Evolutionary conservation across 2,329 filamentous ascomycete species (phyloP).

Genomic region (Colletotrichum lupini): DNA sequence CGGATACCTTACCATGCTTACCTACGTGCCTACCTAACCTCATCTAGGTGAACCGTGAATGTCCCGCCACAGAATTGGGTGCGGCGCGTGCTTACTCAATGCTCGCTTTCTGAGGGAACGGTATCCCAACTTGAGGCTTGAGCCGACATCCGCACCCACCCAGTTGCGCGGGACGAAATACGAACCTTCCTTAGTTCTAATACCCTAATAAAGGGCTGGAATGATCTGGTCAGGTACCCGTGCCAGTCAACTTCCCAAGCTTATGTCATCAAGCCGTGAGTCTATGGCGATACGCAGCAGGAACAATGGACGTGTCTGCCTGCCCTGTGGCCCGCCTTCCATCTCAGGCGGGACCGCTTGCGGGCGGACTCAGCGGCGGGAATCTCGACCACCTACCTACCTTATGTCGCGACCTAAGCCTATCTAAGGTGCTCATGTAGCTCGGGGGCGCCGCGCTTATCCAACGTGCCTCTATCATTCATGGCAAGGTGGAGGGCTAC

Average conservation of each 20-base stretch:
- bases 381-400: too few species aligned
- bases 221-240: neutral
- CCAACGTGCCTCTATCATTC: neutral
- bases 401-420: neutral
- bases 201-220: neutral
- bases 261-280: neutral
- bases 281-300: too few species aligned
- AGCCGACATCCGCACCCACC: neutral
- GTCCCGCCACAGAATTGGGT: neutral
- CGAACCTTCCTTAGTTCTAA: neutral
- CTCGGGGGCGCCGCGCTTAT: neutral
- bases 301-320: too few species aligned
- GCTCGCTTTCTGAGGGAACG: neutral
- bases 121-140: conserved; percentile 9
- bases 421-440: neutral
- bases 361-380: too few species aligned
- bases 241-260: neutral
- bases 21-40: too few species aligned
- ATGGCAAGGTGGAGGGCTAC: neutral
- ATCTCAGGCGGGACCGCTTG: neutral
- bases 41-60: too few species aligned
- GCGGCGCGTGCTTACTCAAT: conserved; percentile 9
- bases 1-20: too few species aligned
- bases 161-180: neutral
- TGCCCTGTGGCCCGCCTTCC: too few species aligned